Conservation (phyloP, 805 yeast species). For the Suhomyces sp. region DNA sequence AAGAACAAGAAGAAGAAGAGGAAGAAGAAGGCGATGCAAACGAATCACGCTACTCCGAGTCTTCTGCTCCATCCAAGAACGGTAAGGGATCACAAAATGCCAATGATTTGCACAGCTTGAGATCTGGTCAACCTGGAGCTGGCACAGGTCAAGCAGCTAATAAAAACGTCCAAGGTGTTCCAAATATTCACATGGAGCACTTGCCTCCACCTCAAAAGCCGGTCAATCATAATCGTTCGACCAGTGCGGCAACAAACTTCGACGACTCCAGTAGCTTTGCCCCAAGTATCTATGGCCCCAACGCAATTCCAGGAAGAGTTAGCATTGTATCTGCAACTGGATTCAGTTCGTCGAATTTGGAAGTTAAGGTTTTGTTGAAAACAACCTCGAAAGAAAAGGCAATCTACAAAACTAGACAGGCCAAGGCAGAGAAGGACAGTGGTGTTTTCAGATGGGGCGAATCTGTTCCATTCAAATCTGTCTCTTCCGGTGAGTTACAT, state of each 20-base stretch:
- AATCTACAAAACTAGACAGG: conserved; percentile 60
- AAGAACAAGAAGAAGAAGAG: conserved; percentile 9
- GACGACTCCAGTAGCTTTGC: conserved; percentile 34
- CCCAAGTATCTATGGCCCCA: conserved; percentile 33
- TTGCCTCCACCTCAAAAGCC: conserved; percentile 39
- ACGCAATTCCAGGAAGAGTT: conserved; percentile 52
- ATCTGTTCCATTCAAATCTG: conserved; percentile 62
- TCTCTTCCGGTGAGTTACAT: conserved; percentile 55
- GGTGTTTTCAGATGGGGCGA: conserved; percentile 60
- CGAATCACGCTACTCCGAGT: conserved; percentile 1
- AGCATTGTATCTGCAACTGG: conserved; percentile 49
- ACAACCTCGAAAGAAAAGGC: conserved; percentile 50
- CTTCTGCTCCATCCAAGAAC: background rate
- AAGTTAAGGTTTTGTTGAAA: conserved; percentile 54
- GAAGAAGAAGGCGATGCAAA: background rate
- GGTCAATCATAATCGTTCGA: conserved; percentile 12
- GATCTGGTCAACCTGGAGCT: conserved; percentile 26
- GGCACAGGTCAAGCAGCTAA: background rate
- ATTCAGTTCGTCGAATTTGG: conserved; percentile 35
- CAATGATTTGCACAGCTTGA: conserved; percentile 34
- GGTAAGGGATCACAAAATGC: conserved; percentile 16
- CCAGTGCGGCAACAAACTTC: conserved; percentile 21
- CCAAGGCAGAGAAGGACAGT: conserved; percentile 43
- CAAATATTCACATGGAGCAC: conserved; percentile 29
- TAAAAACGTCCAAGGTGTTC: conserved; percentile 20